These are phyloP conservation scores for Aspergillus coremiiformis DNA, from an alignment of 495 filamentous ascomycete genomes.

Conservation along the genomic window DNA sequence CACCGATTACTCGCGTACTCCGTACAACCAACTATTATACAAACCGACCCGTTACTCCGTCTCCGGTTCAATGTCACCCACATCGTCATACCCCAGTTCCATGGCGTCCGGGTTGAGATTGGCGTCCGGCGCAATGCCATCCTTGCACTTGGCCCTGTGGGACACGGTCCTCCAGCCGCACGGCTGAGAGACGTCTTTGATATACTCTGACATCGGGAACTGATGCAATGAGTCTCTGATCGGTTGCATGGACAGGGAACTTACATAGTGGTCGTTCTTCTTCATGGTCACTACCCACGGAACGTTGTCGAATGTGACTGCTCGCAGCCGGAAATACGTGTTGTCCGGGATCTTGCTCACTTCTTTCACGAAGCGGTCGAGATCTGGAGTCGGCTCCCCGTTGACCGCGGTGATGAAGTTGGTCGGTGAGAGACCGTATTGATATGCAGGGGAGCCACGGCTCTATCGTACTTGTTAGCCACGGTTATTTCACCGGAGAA, in stretches of 20 bases:
- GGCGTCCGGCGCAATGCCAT: slow-evolving; percentile 30
- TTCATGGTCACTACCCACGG: slow-evolving; percentile 99
- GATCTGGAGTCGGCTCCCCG: slow-evolving; percentile 69
- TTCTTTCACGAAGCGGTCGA: slow-evolving; percentile 70
- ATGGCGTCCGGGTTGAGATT: slow-evolving; percentile 44
- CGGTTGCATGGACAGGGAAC: slow-evolving; percentile 9
- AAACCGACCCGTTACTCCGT: slow-evolving; percentile 2
- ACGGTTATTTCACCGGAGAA: neutral
- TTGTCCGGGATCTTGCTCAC: slow-evolving; percentile 88
- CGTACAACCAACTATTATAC: neutral
- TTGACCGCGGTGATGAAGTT: slow-evolving; percentile 98
- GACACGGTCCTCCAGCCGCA: slow-evolving; percentile 67
- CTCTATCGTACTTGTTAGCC: slow-evolving; percentile 27
- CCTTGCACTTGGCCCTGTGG: slow-evolving; percentile 47
- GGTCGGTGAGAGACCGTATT: slow-evolving; percentile 88
- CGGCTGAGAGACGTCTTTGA: slow-evolving; percentile 56
- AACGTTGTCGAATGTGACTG: slow-evolving; percentile 95
- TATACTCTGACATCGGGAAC: slow-evolving; percentile 85
- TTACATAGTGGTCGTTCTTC: slow-evolving; percentile 96
- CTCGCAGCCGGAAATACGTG: slow-evolving; percentile 90
- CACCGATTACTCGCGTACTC: too few species aligned
- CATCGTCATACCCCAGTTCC: slow-evolving; percentile 32
- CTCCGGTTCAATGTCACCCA: slow-evolving; percentile 37
- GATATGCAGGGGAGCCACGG: slow-evolving; percentile 80
- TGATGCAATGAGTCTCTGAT: slow-evolving; percentile 7